Base-by-base conservation (phyloP, 371 early-diverging fungal species). In the Entomophthora muscae region DNA sequence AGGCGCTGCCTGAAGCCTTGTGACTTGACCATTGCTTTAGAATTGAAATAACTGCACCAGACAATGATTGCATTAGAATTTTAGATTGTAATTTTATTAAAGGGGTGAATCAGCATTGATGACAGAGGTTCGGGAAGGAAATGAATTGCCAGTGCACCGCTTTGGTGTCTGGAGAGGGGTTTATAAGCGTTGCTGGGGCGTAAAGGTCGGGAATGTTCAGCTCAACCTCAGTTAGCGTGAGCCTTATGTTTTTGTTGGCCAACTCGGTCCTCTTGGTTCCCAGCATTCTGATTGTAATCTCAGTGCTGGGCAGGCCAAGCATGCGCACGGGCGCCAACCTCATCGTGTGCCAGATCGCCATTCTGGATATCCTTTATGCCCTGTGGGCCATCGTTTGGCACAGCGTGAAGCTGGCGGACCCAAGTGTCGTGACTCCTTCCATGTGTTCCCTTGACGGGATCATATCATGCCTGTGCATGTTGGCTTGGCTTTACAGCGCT, bases 401-500 rank as follows among this genome's bases (percentile, higher is more conserved):
- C 3, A 3, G 22, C 24, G 7, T 59, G 12, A 59, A 59, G 24
- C 3, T 17, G 27, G 27, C 32, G 3, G 10, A 59, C 42, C 42
- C 31, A 21, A 7, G 10, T 3, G 13, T 32, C 1, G 10, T 59
- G 24, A 32, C 5, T 32, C 5, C 21, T 3, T 22, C 33, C 3
- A 33, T 27, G 3, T 59, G 60, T 33, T 22, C 31, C 17, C 1
- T 59, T 28, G 60, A 59, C 31, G 60, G 33, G 23, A 27, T 27
- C 2, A 32, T 59, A 2, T 59, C 60, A 59, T n/a, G 21, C 3
- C 21, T 32, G 3, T 59, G 60, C 23, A 32, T 23, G 24, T 21
- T 59, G 12, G 42, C 60, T 23, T 59, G 60, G 60, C 23, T 59
- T 21, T 59, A 32, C 33, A 33, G 33, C n/a, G 60, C 60, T 21